Conservation (phyloP, 306 rosid genomes). For the Rosa chinensis region DNA sequence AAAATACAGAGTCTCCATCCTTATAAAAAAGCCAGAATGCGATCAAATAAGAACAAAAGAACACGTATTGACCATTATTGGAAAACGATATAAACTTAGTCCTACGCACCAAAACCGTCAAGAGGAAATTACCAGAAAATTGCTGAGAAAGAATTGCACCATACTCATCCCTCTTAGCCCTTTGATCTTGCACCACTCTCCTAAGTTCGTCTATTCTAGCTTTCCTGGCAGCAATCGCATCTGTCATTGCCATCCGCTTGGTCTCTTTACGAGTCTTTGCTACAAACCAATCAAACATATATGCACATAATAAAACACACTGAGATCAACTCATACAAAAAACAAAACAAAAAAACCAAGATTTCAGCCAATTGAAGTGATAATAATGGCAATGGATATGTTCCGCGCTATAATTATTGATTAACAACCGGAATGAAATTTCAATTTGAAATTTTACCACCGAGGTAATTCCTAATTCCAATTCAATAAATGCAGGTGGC, state of each 20-base stretch:
- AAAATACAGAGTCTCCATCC: background rate
- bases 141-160: conserved; percentile 48
- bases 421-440: background rate
- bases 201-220: conserved; percentile 52
- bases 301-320: background rate
- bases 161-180: conserved; percentile 48
- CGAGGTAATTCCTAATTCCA: background rate
- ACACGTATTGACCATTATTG: background rate
- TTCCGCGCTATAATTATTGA: background rate
- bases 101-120: background rate
- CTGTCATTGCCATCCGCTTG: conserved; percentile 61
- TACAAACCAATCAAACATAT: conserved; percentile 28
- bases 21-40: background rate
- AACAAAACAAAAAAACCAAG: background rate
- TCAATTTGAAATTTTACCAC: background rate
- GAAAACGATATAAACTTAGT: background rate
- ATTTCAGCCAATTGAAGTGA: background rate
- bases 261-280: conserved; percentile 85
- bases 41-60: background rate
- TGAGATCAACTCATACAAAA: background rate
- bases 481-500: background rate
- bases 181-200: conserved; percentile 42
- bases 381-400: background rate
- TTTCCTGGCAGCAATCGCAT: conserved; percentile 59
- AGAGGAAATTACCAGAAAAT: conserved; percentile 44